A percentile compares a stretch with the other conserved stretches of the same genome.
These are phyloP conservation scores for Tetratostichococcus sp. DNA, from an alignment of 139 green algal species.

Conservation along the genomic window DNA sequence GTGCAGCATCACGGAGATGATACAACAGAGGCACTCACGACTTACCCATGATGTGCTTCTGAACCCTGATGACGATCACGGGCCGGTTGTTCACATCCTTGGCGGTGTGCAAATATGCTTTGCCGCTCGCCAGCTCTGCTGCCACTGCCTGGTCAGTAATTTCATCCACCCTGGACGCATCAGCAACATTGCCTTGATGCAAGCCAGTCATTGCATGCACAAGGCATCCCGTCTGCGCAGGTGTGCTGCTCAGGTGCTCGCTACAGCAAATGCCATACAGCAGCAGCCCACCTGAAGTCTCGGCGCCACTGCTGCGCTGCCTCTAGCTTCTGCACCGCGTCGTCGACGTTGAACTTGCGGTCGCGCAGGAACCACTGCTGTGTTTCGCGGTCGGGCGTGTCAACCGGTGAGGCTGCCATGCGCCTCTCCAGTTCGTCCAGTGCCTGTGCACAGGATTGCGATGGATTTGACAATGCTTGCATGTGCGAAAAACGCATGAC, in stretches of 20 bases:
- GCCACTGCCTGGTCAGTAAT: conserved; percentile 44
- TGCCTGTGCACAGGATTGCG: conserved; percentile 24
- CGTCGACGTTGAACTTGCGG: conserved; percentile 70
- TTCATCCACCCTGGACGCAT: conserved; percentile 40
- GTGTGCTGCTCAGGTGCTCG: too few species aligned
- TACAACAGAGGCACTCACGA: background rate
- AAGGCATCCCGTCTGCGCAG: too few species aligned
- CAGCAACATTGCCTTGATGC: too few species aligned
- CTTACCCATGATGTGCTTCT: conserved; percentile 46
- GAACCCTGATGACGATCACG: conserved; percentile 73
- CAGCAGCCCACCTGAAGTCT: conserved; percentile 47
- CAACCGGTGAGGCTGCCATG: conserved; percentile 19
- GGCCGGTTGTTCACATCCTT: conserved; percentile 71
- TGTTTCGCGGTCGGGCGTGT: conserved; percentile 36
- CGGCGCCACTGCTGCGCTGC: conserved; percentile 60
- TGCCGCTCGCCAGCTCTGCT: conserved; percentile 71
- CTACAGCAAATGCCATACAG: background rate
- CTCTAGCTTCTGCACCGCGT: conserved; percentile 73
- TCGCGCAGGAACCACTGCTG: conserved; percentile 77
- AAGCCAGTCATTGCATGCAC: too few species aligned
- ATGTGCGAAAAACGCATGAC: too few species aligned
- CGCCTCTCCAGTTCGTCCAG: conserved; percentile 38
- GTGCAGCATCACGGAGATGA: background rate
- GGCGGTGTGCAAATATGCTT: conserved; percentile 75
- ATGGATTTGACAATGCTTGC: background rate